These are phyloP conservation scores for Letharia lupina DNA, from an alignment of 495 filamentous ascomycete species.

Conservation along the genomic window DNA sequence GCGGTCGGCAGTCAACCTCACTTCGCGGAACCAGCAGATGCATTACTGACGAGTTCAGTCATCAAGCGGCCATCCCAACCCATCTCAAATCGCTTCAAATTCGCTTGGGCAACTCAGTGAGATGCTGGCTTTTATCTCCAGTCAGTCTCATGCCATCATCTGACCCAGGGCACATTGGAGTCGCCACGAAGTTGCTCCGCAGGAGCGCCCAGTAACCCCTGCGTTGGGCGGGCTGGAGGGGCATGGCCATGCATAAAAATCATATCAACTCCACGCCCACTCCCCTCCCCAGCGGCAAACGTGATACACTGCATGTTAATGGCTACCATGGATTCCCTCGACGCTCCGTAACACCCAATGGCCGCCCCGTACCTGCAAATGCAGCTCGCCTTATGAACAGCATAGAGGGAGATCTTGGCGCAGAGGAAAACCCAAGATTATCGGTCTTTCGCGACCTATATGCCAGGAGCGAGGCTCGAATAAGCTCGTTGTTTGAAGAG, in stretches of 20 bases:
- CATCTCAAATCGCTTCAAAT: slow-evolving; percentile 29
- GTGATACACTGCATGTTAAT: slow-evolving; percentile 43
- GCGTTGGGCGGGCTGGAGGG: slow-evolving; percentile 16
- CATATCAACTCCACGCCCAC: slow-evolving; percentile 16
- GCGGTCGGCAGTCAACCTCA: slow-evolving; percentile 3
- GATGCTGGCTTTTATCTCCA: slow-evolving; percentile 12
- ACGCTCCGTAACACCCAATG: slow-evolving; percentile 42
- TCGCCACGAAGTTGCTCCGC: slow-evolving; percentile 7
- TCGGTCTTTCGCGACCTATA: slow-evolving; percentile 54
- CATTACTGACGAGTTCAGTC: slow-evolving; percentile 19
- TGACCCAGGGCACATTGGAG: slow-evolving; percentile 6
- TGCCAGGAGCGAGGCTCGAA: slow-evolving; percentile 49
- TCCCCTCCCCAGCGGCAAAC: slow-evolving; percentile 31
- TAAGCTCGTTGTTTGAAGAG: slow-evolving; percentile 51
- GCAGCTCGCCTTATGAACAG: slow-evolving; percentile 39
- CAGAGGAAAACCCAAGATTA: slow-evolving; percentile 58
- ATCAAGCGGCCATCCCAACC: slow-evolving; percentile 19
- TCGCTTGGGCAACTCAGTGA: slow-evolving; percentile 1
- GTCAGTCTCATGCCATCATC: slow-evolving; percentile 19
- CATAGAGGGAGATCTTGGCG: slow-evolving; percentile 42
- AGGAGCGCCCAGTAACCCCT: slow-evolving; percentile 11
- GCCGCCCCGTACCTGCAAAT: slow-evolving; percentile 42
- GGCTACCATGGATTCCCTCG: slow-evolving; percentile 39
- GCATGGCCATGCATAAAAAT: slow-evolving; percentile 23
- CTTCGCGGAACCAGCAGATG: slow-evolving; percentile 1